Evolutionary conservation across 2,329 filamentous ascomycete genomes (phyloP).

Genomic region (Hypoxylon sp.): DNA sequence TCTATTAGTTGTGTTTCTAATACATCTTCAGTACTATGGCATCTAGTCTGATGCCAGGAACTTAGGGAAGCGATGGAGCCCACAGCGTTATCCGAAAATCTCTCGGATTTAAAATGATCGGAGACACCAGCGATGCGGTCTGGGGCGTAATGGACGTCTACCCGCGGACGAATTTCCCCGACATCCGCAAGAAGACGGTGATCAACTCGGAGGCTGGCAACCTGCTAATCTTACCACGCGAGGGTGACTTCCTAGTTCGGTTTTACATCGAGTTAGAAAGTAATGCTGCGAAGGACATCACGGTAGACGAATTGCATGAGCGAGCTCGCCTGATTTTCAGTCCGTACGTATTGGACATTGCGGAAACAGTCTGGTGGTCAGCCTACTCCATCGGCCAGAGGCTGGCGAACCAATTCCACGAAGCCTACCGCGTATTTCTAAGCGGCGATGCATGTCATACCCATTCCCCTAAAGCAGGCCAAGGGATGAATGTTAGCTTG

Average conservation of each 20-base stretch:
- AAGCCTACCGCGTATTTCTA: slow-evolving; percentile 70
- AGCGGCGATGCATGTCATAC: slow-evolving; percentile 77
- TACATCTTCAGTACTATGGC: not conserved
- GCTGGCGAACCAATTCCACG: slow-evolving; percentile 71
- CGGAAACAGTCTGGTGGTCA: slow-evolving; percentile 73
- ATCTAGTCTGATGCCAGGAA: slow-evolving; percentile 1
- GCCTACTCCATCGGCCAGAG: slow-evolving; percentile 75
- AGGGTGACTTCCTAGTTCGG: slow-evolving; percentile 69
- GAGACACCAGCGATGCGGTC: slow-evolving; percentile 50
- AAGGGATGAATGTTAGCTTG: slow-evolving; percentile 73
- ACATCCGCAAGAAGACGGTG: slow-evolving; percentile 71
- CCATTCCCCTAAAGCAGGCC: slow-evolving; percentile 76
- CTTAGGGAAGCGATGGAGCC: slow-evolving; percentile 63
- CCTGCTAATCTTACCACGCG: slow-evolving; percentile 74
- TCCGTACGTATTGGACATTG: slow-evolving; percentile 69
- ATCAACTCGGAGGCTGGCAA: slow-evolving; percentile 70
- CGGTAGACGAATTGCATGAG: slow-evolving; percentile 66
- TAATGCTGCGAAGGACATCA: slow-evolving; percentile 66
- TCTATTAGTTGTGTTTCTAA: not conserved
- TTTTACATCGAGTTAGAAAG: slow-evolving; percentile 73
- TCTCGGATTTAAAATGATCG: slow-evolving; percentile 71
- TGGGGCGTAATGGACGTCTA: slow-evolving; percentile 66
- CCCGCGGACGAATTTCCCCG: slow-evolving; percentile 71
- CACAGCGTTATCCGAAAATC: slow-evolving; percentile 67
- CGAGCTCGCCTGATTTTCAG: slow-evolving; percentile 67